phyloP scores from a whole-genome alignment of 192 early-diverging fungal species.

The Entomortierella beljakovae region DNA sequence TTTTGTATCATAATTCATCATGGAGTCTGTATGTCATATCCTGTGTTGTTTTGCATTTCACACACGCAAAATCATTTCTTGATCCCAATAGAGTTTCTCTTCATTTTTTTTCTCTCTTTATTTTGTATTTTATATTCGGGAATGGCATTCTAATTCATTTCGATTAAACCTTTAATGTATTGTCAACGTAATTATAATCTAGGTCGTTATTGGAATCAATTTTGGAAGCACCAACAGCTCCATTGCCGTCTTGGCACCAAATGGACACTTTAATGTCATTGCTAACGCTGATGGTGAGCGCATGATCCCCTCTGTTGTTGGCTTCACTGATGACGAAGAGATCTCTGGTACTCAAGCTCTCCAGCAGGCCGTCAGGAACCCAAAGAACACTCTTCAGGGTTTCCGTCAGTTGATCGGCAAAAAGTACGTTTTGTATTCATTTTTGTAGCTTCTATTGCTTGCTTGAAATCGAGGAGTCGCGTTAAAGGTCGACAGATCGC shows the following conservation, averaged over 20 bases:
- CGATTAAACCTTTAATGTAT: neutral
- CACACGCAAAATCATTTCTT: neutral
- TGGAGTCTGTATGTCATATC: conserved; percentile 48
- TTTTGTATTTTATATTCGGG: too few species aligned
- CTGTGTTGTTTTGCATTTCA: neutral
- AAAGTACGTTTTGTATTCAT: conserved; percentile 60
- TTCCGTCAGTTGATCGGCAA: conserved; percentile 91
- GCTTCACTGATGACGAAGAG: conserved; percentile 93
- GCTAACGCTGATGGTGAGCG: conserved; percentile 99
- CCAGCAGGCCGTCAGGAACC: conserved; percentile 72
- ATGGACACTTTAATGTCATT: conserved; percentile 68
- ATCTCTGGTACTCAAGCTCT: conserved; percentile 64
- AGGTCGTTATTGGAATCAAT: conserved; percentile 80
- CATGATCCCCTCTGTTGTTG: conserved; percentile 93
- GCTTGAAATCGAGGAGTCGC: neutral
- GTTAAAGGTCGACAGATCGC: neutral
- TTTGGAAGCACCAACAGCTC: conserved; percentile 89
- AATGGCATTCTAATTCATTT: neutral
- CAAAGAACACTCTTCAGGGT: conserved; percentile 89
- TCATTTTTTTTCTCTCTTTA: too few species aligned
- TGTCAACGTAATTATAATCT: neutral
- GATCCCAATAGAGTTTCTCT: too few species aligned
- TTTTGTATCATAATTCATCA: conserved; percentile 39
- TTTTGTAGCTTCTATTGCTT: neutral
- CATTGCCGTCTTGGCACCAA: conserved; percentile 68